phyloP scores from a whole-genome alignment of 2,329 filamentous ascomycete genomes.

The Colletotrichum musae region DNA sequence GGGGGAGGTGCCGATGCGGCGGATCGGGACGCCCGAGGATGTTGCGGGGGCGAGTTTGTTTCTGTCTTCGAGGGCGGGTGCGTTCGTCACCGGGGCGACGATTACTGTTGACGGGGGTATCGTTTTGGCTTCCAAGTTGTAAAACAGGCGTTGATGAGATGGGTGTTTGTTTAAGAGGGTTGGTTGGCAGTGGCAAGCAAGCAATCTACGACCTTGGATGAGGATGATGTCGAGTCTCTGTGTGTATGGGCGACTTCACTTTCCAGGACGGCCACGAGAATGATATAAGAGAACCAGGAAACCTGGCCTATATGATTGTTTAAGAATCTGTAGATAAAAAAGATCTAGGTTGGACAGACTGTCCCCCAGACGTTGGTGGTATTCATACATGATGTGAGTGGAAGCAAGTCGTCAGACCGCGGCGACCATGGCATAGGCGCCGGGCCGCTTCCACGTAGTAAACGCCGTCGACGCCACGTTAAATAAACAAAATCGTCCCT shows the following conservation, averaged over 20 bases:
- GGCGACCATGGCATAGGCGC: constrained; percentile 2
- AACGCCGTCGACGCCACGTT: constrained; percentile 20
- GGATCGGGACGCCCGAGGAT: constrained; percentile 78
- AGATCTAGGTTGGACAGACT: constrained; percentile 8
- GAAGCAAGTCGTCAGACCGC: constrained; percentile 9
- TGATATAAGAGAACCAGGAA: not conserved
- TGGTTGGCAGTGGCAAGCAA: not conserved
- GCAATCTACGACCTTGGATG: too few relatives aligned
- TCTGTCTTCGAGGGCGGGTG: constrained; percentile 76
- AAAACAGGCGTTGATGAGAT: not conserved
- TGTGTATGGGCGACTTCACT: too few relatives aligned
- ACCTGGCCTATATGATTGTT: not conserved
- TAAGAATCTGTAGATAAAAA: not conserved
- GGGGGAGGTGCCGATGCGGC: constrained; percentile 72
- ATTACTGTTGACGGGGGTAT: constrained; percentile 74
- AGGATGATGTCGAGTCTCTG: too few relatives aligned
- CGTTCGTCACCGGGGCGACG: constrained; percentile 76
- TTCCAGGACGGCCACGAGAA: too few relatives aligned
- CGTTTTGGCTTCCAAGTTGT: constrained; percentile 62
- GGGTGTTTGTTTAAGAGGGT: not conserved
- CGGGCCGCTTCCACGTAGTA: not conserved
- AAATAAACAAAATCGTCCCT: not conserved
- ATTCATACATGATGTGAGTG: constrained; percentile 32
- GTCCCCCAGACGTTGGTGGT: constrained; percentile 17
- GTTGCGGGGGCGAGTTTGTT: constrained; percentile 81